These are phyloP conservation scores for Alternaria sp. DNA, from an alignment of 2,329 filamentous ascomycete species.

Conservation along the genomic window DNA sequence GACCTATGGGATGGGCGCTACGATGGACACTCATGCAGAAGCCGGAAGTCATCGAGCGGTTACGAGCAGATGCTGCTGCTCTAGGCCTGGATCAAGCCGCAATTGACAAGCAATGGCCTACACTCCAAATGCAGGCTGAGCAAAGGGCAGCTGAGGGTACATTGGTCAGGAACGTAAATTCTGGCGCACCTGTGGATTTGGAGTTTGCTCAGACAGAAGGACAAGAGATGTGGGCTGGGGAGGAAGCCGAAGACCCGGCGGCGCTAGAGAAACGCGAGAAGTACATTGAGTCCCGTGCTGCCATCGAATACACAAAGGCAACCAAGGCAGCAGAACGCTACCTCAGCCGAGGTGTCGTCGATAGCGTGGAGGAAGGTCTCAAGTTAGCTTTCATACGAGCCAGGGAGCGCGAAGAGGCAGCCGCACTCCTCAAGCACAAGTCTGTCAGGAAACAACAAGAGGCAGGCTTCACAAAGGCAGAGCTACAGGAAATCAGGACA, in stretches of 20 bases:
- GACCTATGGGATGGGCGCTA: slow-evolving; percentile 88
- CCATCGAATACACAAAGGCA: slow-evolving; percentile 26
- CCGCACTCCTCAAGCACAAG: slow-evolving; percentile 11
- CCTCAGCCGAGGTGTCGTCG: slow-evolving; percentile 26
- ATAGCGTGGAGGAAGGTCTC: slow-evolving; percentile 35
- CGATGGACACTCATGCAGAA: slow-evolving; percentile 91
- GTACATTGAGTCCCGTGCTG: slow-evolving; percentile 9
- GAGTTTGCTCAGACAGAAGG: slow-evolving; percentile 17
- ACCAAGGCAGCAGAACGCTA: slow-evolving; percentile 31
- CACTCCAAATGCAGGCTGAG: slow-evolving; percentile 25
- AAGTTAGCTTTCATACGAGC: slow-evolving; percentile 37
- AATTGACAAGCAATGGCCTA: slow-evolving; percentile 46
- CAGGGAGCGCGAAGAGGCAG: slow-evolving; percentile 25
- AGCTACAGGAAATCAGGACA: slow-evolving; percentile 21
- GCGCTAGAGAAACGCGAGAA: slow-evolving; percentile 12
- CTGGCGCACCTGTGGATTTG: slow-evolving; percentile 3
- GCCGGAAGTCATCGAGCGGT: slow-evolving; percentile 69
- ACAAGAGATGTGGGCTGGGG: slow-evolving; percentile 22
- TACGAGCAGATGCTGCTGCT: slow-evolving; percentile 69
- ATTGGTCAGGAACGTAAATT: slow-evolving; percentile 5
- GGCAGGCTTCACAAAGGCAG: slow-evolving; percentile 21
- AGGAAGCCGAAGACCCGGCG: slow-evolving; percentile 13
- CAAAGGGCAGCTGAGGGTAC: slow-evolving; percentile 24
- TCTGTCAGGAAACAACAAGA: slow-evolving; percentile 21
- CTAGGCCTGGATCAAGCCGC: slow-evolving; percentile 68